Percentiles rank a stretch among this genome's conserved stretches.
Evolutionary conservation across 257 asterid species (phyloP).

Genomic region (Plantago ovata): DNA sequence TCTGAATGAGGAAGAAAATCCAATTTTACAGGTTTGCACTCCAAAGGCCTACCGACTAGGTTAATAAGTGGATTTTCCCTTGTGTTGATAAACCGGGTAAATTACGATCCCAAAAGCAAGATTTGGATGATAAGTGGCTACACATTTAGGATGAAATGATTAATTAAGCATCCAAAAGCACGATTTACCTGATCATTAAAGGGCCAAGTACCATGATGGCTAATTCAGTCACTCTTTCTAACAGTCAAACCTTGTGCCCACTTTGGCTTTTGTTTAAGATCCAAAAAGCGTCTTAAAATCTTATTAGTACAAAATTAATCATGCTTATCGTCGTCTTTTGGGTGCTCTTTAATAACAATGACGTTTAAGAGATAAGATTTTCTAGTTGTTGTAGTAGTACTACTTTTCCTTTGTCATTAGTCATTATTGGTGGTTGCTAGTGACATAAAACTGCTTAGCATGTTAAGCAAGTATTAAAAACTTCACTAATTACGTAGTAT

Average conservation of each 20-base stretch:
- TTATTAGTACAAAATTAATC: slow-evolving; percentile 12
- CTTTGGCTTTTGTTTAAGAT: too few species aligned
- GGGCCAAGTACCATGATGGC: slow-evolving; percentile 15
- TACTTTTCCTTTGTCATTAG: slow-evolving; percentile 5
- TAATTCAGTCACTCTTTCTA: slow-evolving; percentile 12
- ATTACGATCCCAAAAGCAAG: slow-evolving; percentile 14
- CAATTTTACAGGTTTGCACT: too few species aligned
- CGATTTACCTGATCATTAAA: slow-evolving; percentile 18
- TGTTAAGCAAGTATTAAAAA: slow-evolving; percentile 3
- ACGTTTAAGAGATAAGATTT: slow-evolving; percentile 5
- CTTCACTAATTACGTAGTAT: not conserved
- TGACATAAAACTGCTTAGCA: slow-evolving; percentile 17
- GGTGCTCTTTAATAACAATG: slow-evolving; percentile 25
- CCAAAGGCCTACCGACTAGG: not conserved
- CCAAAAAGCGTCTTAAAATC: too few species aligned
- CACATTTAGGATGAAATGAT: too few species aligned
- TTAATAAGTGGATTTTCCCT: not conserved
- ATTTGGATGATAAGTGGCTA: slow-evolving; percentile 7
- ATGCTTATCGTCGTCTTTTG: slow-evolving; percentile 20
- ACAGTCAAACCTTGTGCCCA: slow-evolving; percentile 26
- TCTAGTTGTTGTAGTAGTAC: not conserved
- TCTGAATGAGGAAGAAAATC: too few species aligned
- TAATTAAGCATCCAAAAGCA: too few species aligned
- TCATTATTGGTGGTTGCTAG: slow-evolving; percentile 23
- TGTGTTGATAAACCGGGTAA: slow-evolving; percentile 23